Evolutionary conservation across 352 stramenopile genomes (phyloP).

Genomic region (Phytophthora agathidicida): DNA sequence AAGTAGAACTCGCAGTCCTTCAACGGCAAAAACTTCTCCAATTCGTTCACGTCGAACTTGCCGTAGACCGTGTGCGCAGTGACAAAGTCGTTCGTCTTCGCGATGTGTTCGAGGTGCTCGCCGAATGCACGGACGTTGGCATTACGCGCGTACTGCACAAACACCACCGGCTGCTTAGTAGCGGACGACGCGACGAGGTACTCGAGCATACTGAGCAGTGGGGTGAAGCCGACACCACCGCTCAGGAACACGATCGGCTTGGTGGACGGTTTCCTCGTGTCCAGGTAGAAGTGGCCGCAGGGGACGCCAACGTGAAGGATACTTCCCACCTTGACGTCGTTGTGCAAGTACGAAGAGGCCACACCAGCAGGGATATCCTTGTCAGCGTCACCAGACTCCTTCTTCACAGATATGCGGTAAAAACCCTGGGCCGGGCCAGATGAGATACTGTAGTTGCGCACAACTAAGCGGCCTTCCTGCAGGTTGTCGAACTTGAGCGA

Average conservation of each 20-base stretch:
- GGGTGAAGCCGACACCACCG: conserved; percentile 66
- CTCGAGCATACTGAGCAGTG: conserved; percentile 58
- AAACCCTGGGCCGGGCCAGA: conserved; percentile 40
- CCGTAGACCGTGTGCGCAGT: conserved; percentile 41
- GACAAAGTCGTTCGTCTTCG: conserved; percentile 40
- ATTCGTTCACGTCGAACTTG: conserved; percentile 33
- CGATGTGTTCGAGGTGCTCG: conserved; percentile 38
- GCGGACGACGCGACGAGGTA: conserved; percentile 31
- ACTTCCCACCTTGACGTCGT: conserved; percentile 53
- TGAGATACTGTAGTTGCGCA: conserved; percentile 67
- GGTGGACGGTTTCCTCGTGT: conserved; percentile 27
- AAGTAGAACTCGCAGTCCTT: conserved; percentile 63
- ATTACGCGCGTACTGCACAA: conserved; percentile 53
- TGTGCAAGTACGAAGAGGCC: conserved; percentile 65
- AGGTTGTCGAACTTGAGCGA: conserved; percentile 56
- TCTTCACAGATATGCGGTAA: conserved; percentile 71
- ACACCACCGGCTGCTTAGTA: conserved; percentile 41
- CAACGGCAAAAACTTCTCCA: conserved; percentile 41
- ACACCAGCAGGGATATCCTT: conserved; percentile 41
- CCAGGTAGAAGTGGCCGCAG: conserved; percentile 60
- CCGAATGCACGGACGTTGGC: conserved; percentile 40
- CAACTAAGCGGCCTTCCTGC: conserved; percentile 40
- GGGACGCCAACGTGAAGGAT: conserved; percentile 56
- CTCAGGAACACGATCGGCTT: conserved; percentile 66
- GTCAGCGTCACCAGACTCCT: conserved; percentile 40